Conservation (phyloP, 2,329 filamentous ascomycete species). For the Neonectria sp. region DNA sequence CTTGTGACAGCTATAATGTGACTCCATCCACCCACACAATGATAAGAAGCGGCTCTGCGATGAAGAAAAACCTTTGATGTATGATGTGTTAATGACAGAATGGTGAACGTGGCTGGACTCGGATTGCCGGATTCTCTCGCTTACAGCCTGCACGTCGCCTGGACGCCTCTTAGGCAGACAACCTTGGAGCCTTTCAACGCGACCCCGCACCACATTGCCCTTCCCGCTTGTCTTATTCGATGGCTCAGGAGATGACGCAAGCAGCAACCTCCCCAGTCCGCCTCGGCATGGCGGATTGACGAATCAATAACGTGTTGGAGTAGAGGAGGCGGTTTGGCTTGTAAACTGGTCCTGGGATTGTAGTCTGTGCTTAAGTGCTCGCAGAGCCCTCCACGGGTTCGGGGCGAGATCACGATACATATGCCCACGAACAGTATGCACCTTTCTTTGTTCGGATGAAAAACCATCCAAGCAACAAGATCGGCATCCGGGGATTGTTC, state of each 20-base stretch:
- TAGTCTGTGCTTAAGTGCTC: constrained; percentile 11
- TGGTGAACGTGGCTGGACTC: neutral
- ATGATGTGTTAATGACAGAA: neutral
- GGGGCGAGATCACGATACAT: too few relatives aligned
- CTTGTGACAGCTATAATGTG: neutral
- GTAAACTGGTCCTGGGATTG: too few relatives aligned
- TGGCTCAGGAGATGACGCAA: too few relatives aligned
- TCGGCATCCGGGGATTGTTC: neutral
- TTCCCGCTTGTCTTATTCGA: neutral
- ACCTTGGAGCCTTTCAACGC: neutral
- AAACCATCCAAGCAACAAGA: too few relatives aligned
- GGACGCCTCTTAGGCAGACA: constrained; percentile 16
- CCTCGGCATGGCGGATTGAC: too few relatives aligned
- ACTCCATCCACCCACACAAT: constrained; percentile 10
- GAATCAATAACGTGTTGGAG: too few relatives aligned
- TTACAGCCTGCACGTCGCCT: constrained; percentile 8
- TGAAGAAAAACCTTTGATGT: neutral
- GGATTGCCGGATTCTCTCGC: neutral
- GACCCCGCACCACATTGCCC: neutral
- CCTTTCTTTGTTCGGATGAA: too few relatives aligned
- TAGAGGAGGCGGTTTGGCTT: too few relatives aligned
- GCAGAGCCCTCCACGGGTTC: constrained; percentile 3
- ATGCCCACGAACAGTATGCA: too few relatives aligned
- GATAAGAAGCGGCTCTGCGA: constrained; percentile 6
- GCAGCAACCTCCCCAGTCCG: too few relatives aligned